Base-by-base conservation (phyloP, 2,329 filamentous ascomycete species). In the Trichophaea hybrida region DNA sequence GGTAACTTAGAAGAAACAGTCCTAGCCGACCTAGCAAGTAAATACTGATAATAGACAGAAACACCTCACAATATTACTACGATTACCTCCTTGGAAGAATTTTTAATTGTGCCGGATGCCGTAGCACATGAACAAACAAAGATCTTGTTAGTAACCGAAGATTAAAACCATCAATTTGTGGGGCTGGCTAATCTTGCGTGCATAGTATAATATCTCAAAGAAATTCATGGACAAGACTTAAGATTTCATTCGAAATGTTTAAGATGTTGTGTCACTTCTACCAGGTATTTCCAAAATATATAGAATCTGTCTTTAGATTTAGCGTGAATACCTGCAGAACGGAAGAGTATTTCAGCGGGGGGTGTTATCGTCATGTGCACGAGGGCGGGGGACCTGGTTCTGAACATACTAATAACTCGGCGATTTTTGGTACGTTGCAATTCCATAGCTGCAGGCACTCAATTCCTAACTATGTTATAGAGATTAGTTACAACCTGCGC, bases 401-500 rank as follows among this genome's bases (percentile, higher is more conserved):
- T 40, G 37, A 40, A n/a, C 37, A n/a, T n/a, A n/a, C n/a, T n/a
- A n/a, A n/a, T 7, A 40, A 48, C 12, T 48, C 44, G 44, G 6
- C 44, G 6, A 8, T 48, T 17, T 48, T 48, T 17, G 44, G 44
- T 40, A 40, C 37, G 37, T 7, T n/a, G 37, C 37, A 7, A 40
- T 7, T 40, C 6, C 13, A 31, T 31, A 24, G 24, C 32, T 13
- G n/a, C 2, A 24, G 10, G 37, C 6, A 13, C 35, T 46, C 15
- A 32, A 46, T 8, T n/a, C 10, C 32, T 40, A 13, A 35, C 35
- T 55, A 46, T 40, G 17, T 32, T n/a, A 37, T 17, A 57, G 55
- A 57, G 32, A 32, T 57, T n/a, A 48, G 55, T 15, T 57, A 57
- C 32, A 57, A 57, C 24, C n/a, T 57, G 12, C 40, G 55, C 37